phyloP scores from a whole-genome alignment of 129 eudicot species.

The Escallonia herrerae region DNA sequence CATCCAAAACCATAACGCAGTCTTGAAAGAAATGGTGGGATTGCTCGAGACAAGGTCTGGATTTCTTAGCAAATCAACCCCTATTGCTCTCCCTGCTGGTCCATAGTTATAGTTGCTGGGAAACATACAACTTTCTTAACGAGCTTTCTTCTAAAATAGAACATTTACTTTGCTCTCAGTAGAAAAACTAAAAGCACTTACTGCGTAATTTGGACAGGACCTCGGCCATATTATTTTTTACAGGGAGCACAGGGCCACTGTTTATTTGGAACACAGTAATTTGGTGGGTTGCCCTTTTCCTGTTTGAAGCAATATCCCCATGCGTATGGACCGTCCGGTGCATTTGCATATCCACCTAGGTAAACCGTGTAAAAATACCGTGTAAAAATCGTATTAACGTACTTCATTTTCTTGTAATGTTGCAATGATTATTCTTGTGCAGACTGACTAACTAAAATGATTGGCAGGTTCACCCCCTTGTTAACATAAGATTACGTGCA shows the following conservation, averaged over 20 bases:
- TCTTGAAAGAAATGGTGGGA: constrained; percentile 36
- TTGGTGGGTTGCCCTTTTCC: constrained; percentile 6
- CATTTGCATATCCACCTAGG: constrained; percentile 15
- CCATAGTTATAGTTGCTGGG: constrained; percentile 51
- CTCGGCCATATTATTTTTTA: neutral
- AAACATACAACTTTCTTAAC: neutral
- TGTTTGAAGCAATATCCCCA: constrained; percentile 17
- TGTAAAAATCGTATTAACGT: too few relatives aligned
- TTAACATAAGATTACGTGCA: too few relatives aligned
- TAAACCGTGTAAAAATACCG: too few relatives aligned
- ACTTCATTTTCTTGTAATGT: too few relatives aligned
- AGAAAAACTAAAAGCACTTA: neutral
- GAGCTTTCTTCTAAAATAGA: neutral
- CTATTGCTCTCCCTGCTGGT: constrained; percentile 36
- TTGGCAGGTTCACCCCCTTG: too few relatives aligned
- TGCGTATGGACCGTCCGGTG: constrained; percentile 16
- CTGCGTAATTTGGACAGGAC: neutral
- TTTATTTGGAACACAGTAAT: constrained; percentile 27
- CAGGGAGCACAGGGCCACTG: too few relatives aligned
- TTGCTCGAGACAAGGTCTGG: constrained; percentile 54
- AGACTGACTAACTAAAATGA: too few relatives aligned
- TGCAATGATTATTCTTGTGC: too few relatives aligned
- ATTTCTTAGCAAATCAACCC: constrained; percentile 28
- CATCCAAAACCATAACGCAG: constrained; percentile 70
- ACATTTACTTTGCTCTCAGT: too few relatives aligned